A percentile compares a stretch with the other conserved stretches of the same genome.
phyloP scores from a whole-genome alignment of 1,139 yeast genomes.

The Yueomyces sp. region DNA sequence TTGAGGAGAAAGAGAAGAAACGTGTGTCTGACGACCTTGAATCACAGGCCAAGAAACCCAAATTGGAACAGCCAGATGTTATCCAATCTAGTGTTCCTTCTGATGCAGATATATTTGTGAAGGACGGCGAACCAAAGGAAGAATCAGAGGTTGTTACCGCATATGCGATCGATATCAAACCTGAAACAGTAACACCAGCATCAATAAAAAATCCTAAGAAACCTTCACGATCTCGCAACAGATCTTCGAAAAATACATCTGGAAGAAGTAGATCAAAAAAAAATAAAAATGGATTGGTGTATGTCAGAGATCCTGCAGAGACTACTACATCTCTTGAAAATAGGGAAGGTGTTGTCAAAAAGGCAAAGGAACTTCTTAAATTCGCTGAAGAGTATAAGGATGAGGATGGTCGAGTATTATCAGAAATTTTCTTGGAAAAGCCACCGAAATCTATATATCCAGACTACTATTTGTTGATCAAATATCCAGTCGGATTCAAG shows the following conservation, averaged over 20 bases:
- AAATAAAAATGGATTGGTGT: constrained; percentile 21
- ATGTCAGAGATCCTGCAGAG: constrained; percentile 30
- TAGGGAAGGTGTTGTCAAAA: constrained; percentile 27
- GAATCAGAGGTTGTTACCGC: too few species aligned
- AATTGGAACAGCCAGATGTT: constrained; percentile 6
- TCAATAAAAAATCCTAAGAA: not conserved
- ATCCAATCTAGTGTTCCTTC: constrained; percentile 5
- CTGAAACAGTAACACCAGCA: not conserved
- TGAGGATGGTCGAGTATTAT: constrained; percentile 32
- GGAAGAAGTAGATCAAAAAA: constrained; percentile 12
- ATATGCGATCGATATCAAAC: not conserved
- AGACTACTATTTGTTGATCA: constrained; percentile 72
- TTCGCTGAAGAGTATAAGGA: constrained; percentile 32
- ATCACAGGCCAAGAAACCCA: constrained; percentile 10
- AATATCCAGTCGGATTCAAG: constrained; percentile 72
- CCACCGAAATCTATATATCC: constrained; percentile 72
- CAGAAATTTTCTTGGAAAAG: constrained; percentile 52
- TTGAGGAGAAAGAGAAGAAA: constrained; percentile 1
- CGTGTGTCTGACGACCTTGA: constrained; percentile 6
- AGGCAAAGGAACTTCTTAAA: constrained; percentile 26
- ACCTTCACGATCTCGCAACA: constrained; percentile 8
- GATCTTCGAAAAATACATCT: not conserved
- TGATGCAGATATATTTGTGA: constrained; percentile 1
- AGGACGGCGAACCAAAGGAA: constrained; percentile 1
- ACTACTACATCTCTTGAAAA: constrained; percentile 32